phyloP scores from a whole-genome alignment of 1,139 yeast genomes.

The Hyphopichia wangnamkhiaoensis region DNA sequence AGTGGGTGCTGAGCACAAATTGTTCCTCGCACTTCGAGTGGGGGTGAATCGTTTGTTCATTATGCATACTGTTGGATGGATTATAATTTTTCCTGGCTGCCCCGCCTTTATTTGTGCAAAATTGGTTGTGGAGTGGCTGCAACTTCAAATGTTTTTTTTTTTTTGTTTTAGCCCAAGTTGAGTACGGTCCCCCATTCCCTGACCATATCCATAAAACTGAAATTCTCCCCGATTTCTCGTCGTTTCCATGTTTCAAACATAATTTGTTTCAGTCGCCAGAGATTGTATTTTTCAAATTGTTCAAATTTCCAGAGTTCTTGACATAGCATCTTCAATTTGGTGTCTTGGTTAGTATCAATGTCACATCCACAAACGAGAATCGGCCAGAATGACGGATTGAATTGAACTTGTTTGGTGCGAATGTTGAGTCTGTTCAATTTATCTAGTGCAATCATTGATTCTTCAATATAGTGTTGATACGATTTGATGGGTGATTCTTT shows the following conservation, averaged over 20 bases:
- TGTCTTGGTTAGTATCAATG: slow-evolving; percentile 11
- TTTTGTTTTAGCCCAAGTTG: slow-evolving; percentile 27
- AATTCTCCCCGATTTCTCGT: slow-evolving; percentile 40
- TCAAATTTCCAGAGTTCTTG: slow-evolving; percentile 31
- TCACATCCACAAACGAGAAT: slow-evolving; percentile 52
- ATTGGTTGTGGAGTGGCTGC: background rate
- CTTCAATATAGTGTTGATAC: slow-evolving; percentile 34
- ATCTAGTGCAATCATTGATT: slow-evolving; percentile 33
- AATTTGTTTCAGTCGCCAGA: slow-evolving; percentile 58
- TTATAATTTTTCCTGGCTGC: background rate
- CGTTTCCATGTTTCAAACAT: slow-evolving; percentile 55
- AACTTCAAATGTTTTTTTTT: background rate
- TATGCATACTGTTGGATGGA: too few relatives aligned
- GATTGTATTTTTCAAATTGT: slow-evolving; percentile 26
- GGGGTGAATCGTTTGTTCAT: too few relatives aligned
- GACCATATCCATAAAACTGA: slow-evolving; percentile 54
- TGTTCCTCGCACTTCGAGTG: too few relatives aligned
- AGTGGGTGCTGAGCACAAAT: too few relatives aligned
- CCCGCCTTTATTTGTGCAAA: background rate
- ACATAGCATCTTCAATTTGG: slow-evolving; percentile 25
- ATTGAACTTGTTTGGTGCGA: slow-evolving; percentile 8
- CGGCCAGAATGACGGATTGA: slow-evolving; percentile 49
- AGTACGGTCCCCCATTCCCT: slow-evolving; percentile 54
- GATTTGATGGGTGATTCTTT: slow-evolving; percentile 34
- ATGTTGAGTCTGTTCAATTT: slow-evolving; percentile 20